These are phyloP conservation scores for Pythium oligandrum DNA, from an alignment of 352 stramenopile species.

Conservation along the genomic window DNA sequence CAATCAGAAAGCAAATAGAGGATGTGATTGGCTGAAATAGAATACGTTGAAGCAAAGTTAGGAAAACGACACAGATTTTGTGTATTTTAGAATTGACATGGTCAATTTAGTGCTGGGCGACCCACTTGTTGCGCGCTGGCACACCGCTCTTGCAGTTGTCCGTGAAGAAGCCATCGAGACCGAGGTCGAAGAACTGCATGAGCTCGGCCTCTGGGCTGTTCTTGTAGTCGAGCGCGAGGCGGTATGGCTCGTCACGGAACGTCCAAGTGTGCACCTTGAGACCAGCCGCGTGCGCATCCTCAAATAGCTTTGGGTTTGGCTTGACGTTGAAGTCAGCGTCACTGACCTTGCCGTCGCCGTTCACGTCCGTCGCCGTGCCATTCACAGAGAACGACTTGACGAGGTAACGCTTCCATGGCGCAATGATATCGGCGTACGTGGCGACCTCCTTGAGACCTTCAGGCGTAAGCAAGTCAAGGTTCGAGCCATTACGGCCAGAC, in stretches of 20 bases:
- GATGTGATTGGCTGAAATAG: too few relatives aligned
- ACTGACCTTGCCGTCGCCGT: constrained; percentile 18
- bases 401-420: constrained; percentile 80
- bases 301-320: constrained; percentile 37
- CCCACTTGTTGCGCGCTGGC: constrained; percentile 18
- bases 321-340: constrained; percentile 15
- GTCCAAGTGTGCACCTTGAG: constrained; percentile 61
- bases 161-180: constrained; percentile 61
- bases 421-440: constrained; percentile 63
- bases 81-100: too few relatives aligned
- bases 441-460: constrained; percentile 50
- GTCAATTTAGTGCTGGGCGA: too few relatives aligned
- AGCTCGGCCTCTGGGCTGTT: constrained; percentile 59
- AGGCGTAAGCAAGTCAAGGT: constrained; percentile 53
- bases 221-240: constrained; percentile 62
- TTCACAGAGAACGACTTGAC: constrained; percentile 39
- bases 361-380: constrained; percentile 20
- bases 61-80: too few relatives aligned
- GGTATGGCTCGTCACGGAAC: constrained; percentile 70
- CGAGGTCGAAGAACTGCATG: constrained; percentile 56
- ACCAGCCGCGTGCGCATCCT: constrained; percentile 42
- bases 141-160: constrained; percentile 26
- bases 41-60: too few relatives aligned
- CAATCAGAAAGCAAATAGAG: too few relatives aligned
- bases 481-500: constrained; percentile 20